Base-by-base conservation (phyloP, 2,329 filamentous ascomycete genomes). In the Zymoseptoria ardabiliae region DNA sequence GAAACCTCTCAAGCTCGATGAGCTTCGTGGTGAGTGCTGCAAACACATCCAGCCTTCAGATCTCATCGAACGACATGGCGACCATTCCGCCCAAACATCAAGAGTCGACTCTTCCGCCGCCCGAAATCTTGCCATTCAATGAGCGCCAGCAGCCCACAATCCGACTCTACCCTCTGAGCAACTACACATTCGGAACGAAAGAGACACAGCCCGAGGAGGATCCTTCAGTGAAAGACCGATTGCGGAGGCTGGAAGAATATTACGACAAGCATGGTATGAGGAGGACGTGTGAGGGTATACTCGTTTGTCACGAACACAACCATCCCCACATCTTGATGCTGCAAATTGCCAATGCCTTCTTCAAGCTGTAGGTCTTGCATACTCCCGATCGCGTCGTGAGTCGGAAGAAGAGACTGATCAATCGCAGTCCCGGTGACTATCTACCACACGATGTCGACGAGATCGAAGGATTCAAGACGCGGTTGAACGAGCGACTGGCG, bases 121-220 rank as follows among this genome's bases (percentile, higher is more conserved):
- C 62, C 54, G 57, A 61, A 1, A 63, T 65, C 48, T 62, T 90
- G 63, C 78, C 86, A 66, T 99, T 99, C 82, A 90, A 92, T 72
- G 86, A 84, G 56, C 91, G 93, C 73, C 94, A 99, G 76, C 91
- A 93, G 35, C 79, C 86, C 68, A 94, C 91, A 2, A 92, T 99
- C 71, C 60, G 68, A 6, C 84, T 99, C 23, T 97, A 92, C 72
- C 94, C 94, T 35, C 84, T 99, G 54, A 96, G 91, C 67, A 99
- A 97, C 81, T 99, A 99, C 81, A 97, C 94, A 22, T 97, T 99
- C 71, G 93, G 93, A 63, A 96, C 95, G 62, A 99, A 99, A 77
- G 94, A 97, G 79, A 95, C 90, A 21, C 94, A 99, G 74, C 94
- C 93, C 2, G 94, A 99, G 76, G 94, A 99, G 76, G 94, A 99